Evolutionary conservation across 768 basidiomycete species (phyloP).

Genomic region (Leucosporidium creatinivorum): DNA sequence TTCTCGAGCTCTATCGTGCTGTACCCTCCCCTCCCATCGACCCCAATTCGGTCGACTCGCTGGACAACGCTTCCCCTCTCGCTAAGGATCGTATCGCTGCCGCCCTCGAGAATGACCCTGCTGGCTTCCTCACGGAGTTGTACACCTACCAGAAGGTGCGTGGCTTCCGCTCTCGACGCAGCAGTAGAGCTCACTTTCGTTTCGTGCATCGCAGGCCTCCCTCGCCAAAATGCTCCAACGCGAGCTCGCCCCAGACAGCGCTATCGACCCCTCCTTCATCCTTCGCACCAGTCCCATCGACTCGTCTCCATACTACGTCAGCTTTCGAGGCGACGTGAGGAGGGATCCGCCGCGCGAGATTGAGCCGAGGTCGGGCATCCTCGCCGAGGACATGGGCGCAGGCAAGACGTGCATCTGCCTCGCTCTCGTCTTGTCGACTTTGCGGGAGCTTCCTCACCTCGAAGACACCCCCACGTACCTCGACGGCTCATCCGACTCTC

Average conservation of each 20-base stretch:
- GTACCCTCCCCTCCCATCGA: constrained; percentile 9
- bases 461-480: constrained; percentile 23
- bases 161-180: neutral
- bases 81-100: constrained; percentile 6
- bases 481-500: constrained; percentile 17
- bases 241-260: constrained; percentile 28
- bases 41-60: neutral
- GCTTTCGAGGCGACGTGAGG: constrained; percentile 14
- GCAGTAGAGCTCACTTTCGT: too few species aligned
- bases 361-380: constrained; percentile 31
- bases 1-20: constrained; percentile 32
- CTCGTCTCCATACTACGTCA: neutral
- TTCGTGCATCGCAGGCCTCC: constrained; percentile 7
- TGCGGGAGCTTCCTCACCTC: constrained; percentile 24
- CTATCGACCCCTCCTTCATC: constrained; percentile 6
- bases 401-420: constrained; percentile 43
- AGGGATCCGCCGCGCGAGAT: neutral
- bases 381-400: constrained; percentile 43
- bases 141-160: constrained; percentile 30
- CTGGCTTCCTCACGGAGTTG: constrained; percentile 16
- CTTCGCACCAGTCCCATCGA: neutral
- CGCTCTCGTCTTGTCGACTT: constrained; percentile 38
- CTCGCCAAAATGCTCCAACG: constrained; percentile 34
- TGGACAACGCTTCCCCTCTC: constrained; percentile 7
- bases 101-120: constrained; percentile 6